Conservation (phyloP, 192 early-diverging fungal genomes). For the Phycomyces nitens region DNA sequence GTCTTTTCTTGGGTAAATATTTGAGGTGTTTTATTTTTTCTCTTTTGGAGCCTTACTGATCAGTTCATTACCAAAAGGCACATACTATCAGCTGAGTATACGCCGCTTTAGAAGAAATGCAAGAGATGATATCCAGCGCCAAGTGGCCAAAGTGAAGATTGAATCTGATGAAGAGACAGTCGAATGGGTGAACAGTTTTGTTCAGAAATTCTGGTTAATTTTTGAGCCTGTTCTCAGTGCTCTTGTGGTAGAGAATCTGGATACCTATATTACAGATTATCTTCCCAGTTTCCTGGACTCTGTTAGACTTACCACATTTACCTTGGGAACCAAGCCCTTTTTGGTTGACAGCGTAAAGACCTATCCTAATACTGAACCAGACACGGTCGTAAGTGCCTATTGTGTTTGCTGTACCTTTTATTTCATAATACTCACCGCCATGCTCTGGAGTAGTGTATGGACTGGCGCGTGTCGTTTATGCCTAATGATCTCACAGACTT, state of each 20-base stretch:
- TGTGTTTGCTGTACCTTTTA: background rate
- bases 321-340: conserved; percentile 63
- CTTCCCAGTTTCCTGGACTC: conserved; percentile 66
- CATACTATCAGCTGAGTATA: conserved; percentile 56
- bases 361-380: conserved; percentile 52
- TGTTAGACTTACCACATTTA: conserved; percentile 56
- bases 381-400: conserved; percentile 42
- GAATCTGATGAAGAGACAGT: conserved; percentile 56
- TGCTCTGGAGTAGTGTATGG: conserved; percentile 65
- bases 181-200: conserved; percentile 77
- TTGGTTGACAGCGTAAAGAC: conserved; percentile 57
- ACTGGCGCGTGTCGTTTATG: conserved; percentile 72
- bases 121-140: conserved; percentile 56
- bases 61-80: conserved; percentile 21
- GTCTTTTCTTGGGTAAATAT: conserved; percentile 27
- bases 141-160: conserved; percentile 41
- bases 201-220: conserved; percentile 69
- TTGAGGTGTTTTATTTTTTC: too few relatives aligned
- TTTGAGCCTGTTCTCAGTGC: conserved; percentile 75
- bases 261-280: conserved; percentile 56
- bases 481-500: conserved; percentile 64
- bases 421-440: too few relatives aligned
- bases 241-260: conserved; percentile 58
- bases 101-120: conserved; percentile 48
- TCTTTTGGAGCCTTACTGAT: too few relatives aligned